Base-by-base conservation (phyloP, 106 monocot species). In the Dioscorea zingiberensis region DNA sequence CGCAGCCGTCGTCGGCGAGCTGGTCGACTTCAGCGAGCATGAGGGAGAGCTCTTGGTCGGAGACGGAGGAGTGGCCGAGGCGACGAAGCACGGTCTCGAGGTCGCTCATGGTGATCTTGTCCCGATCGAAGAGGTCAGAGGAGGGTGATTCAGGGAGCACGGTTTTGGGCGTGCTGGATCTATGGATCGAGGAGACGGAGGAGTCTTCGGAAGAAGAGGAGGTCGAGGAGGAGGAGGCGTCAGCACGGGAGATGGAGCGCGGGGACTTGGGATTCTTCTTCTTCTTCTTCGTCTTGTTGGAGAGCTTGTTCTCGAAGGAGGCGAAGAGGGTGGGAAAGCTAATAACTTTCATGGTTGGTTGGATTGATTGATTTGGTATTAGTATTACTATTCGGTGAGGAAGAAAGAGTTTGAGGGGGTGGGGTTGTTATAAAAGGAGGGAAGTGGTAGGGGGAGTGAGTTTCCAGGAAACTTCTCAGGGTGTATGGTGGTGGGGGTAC, bases 1-100 rank as follows among this genome's bases (percentile, higher is more conserved):
- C 71, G 57, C 66, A 73, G 0, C 71, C 74, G 57, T 79, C 78
- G 13, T 73, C 80, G 65, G 64, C 78, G 24, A 53, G n/a, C n/a
- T n/a, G n/a, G n/a, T n/a, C 83, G 1, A 59, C 68, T 64, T 74
- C 82, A 0, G 74, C 82, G 2, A 80, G 38, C 66, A 85, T 81
- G 2, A 49, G 58, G 0, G 71, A 61, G 17, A 81, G 47, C 60
- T 82, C 85, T 23, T 77, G 73, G 4, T 69, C 84, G 10, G 73
- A 64, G 3, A 71, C 76, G 12, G 74, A 73, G 28, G 46, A 75
- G 46, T 57, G 47, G 46, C 61, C 71, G 13, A 83, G 73, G 18
- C 74, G 65, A 1, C 62, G 48, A 22, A 87, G 76, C 26, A 80
- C 70, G 10, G 11, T 59, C 69, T 76, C 79, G 5, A 83, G 77